Evolutionary conservation across 257 asterid species (phyloP).

Genomic region (Knoxia roxburghii): DNA sequence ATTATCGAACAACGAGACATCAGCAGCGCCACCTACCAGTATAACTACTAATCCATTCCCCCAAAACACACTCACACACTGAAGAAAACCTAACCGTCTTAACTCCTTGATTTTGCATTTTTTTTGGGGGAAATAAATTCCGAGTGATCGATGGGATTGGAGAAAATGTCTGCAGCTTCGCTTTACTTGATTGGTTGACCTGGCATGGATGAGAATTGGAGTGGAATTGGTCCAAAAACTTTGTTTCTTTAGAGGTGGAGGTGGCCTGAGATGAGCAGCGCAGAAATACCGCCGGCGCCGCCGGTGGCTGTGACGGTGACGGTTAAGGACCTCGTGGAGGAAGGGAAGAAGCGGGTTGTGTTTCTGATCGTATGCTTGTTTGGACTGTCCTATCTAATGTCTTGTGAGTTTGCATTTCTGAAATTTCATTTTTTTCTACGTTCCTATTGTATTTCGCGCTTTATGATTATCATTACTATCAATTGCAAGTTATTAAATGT

Average conservation of each 20-base stretch:
- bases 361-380: constrained; percentile 38
- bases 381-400: constrained; percentile 52
- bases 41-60: not conserved
- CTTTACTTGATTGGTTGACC: not conserved
- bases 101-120: not conserved
- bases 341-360: constrained; percentile 47
- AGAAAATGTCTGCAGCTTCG: not conserved
- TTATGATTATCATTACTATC: no score
- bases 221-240: not conserved
- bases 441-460: no score
- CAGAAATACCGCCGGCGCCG: constrained; percentile 23
- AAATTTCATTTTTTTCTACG: no score
- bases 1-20: not conserved
- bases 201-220: constrained; percentile 9
- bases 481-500: not conserved
- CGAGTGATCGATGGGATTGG: constrained; percentile 1
- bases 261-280: constrained; percentile 33
- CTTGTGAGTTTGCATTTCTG: constrained; percentile 29
- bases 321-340: constrained; percentile 45
- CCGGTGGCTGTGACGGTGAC: constrained; percentile 29
- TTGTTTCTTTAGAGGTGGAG: not conserved
- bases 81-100: constrained; percentile 7
- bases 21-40: constrained; percentile 14
- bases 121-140: not conserved
- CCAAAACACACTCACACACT: not conserved